Conservation (phyloP, 805 yeast genomes). For the Metschnikowia lachancei region DNA sequence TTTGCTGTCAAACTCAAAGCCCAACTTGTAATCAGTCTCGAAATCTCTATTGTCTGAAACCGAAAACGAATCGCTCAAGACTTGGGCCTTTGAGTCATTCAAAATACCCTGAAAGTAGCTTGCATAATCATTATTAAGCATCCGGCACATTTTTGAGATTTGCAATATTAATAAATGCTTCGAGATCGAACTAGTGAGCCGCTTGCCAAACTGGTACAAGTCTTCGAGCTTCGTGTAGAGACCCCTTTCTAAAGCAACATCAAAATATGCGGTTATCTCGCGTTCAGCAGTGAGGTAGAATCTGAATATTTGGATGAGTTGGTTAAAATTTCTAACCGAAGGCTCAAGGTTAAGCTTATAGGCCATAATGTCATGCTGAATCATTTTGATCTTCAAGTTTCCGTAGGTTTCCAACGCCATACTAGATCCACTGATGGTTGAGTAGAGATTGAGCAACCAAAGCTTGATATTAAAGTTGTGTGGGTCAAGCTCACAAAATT, state of each 20-base stretch:
- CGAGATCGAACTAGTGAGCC: conserved; percentile 50
- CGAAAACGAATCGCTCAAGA: conserved; percentile 15
- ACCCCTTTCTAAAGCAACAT: conserved; percentile 53
- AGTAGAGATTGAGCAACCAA: conserved; percentile 68
- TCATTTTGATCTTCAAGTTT: conserved; percentile 60
- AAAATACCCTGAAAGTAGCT: conserved; percentile 26
- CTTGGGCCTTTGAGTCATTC: conserved; percentile 13
- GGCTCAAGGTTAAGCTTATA: conserved; percentile 51
- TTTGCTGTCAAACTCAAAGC: conserved; percentile 30
- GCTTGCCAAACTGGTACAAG: conserved; percentile 56
- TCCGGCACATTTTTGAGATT: conserved; percentile 32
- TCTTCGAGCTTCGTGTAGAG: conserved; percentile 67
- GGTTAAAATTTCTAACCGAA: conserved; percentile 34
- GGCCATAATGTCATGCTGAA: conserved; percentile 72
- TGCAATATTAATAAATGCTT: conserved; percentile 37
- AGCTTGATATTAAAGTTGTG: conserved; percentile 69
- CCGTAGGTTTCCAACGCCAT: conserved; percentile 51
- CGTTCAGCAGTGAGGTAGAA: conserved; percentile 55
- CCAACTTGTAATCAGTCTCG: conserved; percentile 52
- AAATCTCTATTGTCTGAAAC: conserved; percentile 61
- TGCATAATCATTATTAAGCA: conserved; percentile 30
- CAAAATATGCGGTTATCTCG: conserved; percentile 49
- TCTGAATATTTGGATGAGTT: conserved; percentile 31
- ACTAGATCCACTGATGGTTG: conserved; percentile 52
- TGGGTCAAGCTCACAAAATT: conserved; percentile 53